Percentiles rank a stretch among this genome's conserved stretches.
Conservation (phyloP, 2,329 filamentous ascomycete species). For the Colletotrichum cereale region DNA sequence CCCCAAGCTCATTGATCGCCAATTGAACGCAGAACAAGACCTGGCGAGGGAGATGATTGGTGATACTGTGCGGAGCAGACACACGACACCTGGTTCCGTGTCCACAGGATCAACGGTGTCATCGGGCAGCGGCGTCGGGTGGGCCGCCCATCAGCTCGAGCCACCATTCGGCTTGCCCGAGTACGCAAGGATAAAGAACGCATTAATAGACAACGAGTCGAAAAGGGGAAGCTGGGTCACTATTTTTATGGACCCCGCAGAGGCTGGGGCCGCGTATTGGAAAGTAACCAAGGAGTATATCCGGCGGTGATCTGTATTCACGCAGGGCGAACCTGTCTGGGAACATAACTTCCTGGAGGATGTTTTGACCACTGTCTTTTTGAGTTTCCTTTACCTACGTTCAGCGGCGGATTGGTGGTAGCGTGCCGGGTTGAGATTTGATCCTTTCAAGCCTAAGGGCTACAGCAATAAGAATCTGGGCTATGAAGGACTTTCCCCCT, state of each 20-base stretch:
- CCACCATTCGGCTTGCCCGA: constrained; percentile 48
- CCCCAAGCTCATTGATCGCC: constrained; percentile 6
- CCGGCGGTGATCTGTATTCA: constrained; percentile 45
- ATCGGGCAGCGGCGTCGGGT: constrained; percentile 9
- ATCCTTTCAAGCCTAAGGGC: too few relatives aligned
- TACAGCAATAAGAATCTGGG: not conserved
- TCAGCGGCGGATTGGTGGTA: not conserved
- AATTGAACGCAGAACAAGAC: constrained; percentile 10
- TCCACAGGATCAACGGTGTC: constrained; percentile 11
- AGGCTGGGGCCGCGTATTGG: constrained; percentile 45
- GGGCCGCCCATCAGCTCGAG: constrained; percentile 39
- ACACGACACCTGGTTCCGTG: constrained; percentile 14
- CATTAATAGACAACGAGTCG: constrained; percentile 45
- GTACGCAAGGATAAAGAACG: constrained; percentile 47
- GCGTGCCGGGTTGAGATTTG: not conserved
- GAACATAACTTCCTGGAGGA: rapidly evolving
- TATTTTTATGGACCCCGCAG: constrained; percentile 46
- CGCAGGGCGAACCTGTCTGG: not conserved
- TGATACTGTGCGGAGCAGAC: constrained; percentile 5
- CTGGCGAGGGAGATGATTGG: not conserved
- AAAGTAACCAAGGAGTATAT: constrained; percentile 46
- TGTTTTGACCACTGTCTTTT: too few relatives aligned
- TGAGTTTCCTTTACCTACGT: not conserved
- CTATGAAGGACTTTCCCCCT: not conserved
- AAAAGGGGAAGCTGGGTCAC: constrained; percentile 46